A percentile compares a stretch with the other conserved stretches of the same genome.
phyloP scores from a whole-genome alignment of 2,329 filamentous ascomycete species.

The Penicillium sp. region DNA sequence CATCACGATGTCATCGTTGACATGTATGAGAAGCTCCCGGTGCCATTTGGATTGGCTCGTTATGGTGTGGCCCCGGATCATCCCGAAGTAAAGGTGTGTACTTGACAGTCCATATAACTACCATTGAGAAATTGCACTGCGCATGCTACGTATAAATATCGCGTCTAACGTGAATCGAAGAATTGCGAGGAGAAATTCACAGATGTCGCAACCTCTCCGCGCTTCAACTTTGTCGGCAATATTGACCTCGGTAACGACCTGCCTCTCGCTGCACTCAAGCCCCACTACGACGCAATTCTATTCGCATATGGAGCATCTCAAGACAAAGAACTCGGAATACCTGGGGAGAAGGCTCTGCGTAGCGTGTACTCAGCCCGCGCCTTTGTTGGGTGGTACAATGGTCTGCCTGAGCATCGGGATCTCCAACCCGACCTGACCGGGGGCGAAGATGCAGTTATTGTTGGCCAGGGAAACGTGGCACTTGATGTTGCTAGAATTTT shows the following conservation, averaged over 20 bases:
- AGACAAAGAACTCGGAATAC: slow-evolving; percentile 76
- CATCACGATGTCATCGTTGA: slow-evolving; percentile 74
- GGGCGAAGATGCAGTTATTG: slow-evolving; percentile 80
- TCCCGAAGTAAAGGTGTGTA: slow-evolving; percentile 86
- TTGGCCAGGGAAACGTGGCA: slow-evolving; percentile 96
- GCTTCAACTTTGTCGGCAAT: slow-evolving; percentile 92
- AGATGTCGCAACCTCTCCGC: slow-evolving; percentile 77
- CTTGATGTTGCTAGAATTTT: slow-evolving; percentile 90
- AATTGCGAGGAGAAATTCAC: slow-evolving; percentile 95
- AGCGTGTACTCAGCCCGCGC: slow-evolving; percentile 83
- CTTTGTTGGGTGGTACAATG: slow-evolving; percentile 99
- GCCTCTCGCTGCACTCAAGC: slow-evolving; percentile 67
- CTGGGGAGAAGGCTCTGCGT: slow-evolving; percentile 69
- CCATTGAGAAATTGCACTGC: neutral
- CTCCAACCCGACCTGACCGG: slow-evolving; percentile 71
- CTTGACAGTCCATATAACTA: neutral
- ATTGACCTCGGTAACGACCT: slow-evolving; percentile 72
- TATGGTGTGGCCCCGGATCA: slow-evolving; percentile 98
- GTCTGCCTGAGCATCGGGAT: slow-evolving; percentile 76
- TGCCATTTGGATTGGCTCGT: slow-evolving; percentile 87
- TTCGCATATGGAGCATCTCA: slow-evolving; percentile 91
- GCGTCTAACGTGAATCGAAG: slow-evolving; percentile 47
- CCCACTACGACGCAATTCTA: slow-evolving; percentile 87
- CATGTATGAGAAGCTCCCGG: slow-evolving; percentile 94
- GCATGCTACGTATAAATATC: neutral